Evolutionary conservation across 441 rosid genomes (phyloP).

Genomic region (Heliophila coronopifolia): DNA sequence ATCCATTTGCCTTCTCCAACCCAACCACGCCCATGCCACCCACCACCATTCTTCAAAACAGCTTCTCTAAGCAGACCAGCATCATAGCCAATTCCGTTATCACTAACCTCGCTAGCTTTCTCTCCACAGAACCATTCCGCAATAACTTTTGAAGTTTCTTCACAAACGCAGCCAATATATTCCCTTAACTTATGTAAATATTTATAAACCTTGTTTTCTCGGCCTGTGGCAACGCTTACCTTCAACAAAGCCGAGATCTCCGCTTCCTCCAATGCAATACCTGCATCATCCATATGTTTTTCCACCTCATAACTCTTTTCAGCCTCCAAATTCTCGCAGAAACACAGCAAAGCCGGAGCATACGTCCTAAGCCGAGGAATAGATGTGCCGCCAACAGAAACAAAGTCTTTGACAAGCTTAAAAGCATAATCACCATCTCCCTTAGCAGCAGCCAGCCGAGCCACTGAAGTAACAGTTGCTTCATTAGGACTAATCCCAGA

Average conservation of each 20-base stretch:
- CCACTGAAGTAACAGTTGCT: constrained; percentile 56
- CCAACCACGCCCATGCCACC: constrained; percentile 91
- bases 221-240: constrained; percentile 47
- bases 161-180: constrained; percentile 45
- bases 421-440: constrained; percentile 74
- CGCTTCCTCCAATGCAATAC: constrained; percentile 51
- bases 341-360: constrained; percentile 64
- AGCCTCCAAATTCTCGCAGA: constrained; percentile 56
- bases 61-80: constrained; percentile 32
- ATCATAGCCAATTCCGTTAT: constrained; percentile 15
- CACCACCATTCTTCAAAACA: constrained; percentile 59
- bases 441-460: constrained; percentile 57
- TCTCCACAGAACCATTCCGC: constrained; percentile 52
- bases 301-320: constrained; percentile 71
- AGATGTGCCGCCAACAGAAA: constrained; percentile 22
- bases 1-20: constrained; percentile 66
- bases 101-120: constrained; percentile 30
- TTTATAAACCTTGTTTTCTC: constrained; percentile 47
- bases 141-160: constrained; percentile 44
- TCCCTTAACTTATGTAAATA: constrained; percentile 72
- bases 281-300: constrained; percentile 47
- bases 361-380: constrained; percentile 61
- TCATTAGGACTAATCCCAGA: constrained; percentile 49
- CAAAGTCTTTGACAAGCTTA: constrained; percentile 43
- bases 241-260: constrained; percentile 60